Percentiles rank a stretch among this genome's conserved stretches.
Conservation (phyloP, 805 yeast genomes). For the Wickerhamiella australiensis region DNA sequence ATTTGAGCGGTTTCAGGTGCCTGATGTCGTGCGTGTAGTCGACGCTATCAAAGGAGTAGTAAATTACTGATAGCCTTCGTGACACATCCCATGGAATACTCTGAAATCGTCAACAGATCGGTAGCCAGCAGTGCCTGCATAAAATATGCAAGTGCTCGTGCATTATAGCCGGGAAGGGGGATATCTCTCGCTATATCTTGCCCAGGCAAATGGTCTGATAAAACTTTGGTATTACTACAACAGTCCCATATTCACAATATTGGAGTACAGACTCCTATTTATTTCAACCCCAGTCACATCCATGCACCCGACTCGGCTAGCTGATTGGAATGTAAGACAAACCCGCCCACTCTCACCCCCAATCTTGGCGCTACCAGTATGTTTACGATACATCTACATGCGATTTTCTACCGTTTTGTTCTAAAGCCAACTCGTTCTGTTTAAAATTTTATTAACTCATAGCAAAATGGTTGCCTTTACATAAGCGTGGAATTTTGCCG, state of each 20-base stretch:
- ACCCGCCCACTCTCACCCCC: neutral
- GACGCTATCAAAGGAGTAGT: constrained; percentile 24
- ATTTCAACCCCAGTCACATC: no score
- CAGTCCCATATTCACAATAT: no score
- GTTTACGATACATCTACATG: no score
- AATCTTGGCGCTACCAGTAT: neutral
- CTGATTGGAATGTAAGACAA: neutral
- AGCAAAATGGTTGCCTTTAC: neutral
- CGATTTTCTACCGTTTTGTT: no score
- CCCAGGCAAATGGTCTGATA: no score
- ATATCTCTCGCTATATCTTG: neutral
- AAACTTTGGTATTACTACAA: neutral
- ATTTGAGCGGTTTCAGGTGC: constrained; percentile 91
- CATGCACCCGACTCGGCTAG: neutral
- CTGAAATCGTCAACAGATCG: neutral
- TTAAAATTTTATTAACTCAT: neutral
- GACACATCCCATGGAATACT: neutral
- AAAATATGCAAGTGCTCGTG: neutral
- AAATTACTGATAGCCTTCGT: constrained; percentile 18
- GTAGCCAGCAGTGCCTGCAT: constrained; percentile 3
- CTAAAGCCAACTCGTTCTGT: no score
- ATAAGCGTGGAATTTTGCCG: constrained; percentile 1
- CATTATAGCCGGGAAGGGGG: neutral
- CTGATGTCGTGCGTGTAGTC: constrained; percentile 42
- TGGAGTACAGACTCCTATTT: no score